A percentile compares a stretch with the other conserved stretches of the same genome.
phyloP scores from a whole-genome alignment of 176 grass and related monocot genomes.

The Lolium rigidum region DNA sequence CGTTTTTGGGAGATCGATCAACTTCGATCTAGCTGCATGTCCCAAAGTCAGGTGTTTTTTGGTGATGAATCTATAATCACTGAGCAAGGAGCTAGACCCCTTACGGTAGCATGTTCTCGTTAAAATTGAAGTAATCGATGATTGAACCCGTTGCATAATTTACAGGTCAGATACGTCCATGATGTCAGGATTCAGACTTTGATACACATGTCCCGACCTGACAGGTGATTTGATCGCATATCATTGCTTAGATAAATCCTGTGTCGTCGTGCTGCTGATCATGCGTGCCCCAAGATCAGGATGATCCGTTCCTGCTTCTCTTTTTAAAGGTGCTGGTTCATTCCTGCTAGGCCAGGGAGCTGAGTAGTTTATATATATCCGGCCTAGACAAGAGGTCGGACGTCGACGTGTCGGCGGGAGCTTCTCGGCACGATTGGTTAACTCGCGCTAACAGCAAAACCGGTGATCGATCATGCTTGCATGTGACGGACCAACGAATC shows the following conservation, averaged over 20 bases:
- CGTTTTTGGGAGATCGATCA: not conserved
- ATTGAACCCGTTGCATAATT: not conserved
- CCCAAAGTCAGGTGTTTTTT: no score
- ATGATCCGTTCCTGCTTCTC: no score
- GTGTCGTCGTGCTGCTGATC: no score
- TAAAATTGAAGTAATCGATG: no score
- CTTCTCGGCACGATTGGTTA: not conserved
- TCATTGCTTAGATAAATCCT: not conserved
- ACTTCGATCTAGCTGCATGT: no score
- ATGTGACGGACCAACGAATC: not conserved
- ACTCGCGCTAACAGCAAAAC: slow-evolving; percentile 9
- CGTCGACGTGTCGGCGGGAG: slow-evolving; percentile 13
- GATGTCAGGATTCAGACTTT: not conserved
- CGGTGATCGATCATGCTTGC: slow-evolving; percentile 7
- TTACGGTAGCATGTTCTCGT: no score
- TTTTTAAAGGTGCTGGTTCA: no score
- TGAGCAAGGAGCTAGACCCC: no score
- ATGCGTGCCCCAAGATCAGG: no score
- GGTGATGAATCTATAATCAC: no score
- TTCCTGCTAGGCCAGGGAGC: not conserved
- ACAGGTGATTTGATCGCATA: not conserved
- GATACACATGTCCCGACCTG: not conserved
- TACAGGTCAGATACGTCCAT: not conserved
- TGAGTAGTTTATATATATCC: not conserved
- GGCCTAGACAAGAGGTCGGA: slow-evolving; percentile 28